Base-by-base conservation (phyloP, 2,329 filamentous ascomycete species). In the Malbranchea cinnamomea region DNA sequence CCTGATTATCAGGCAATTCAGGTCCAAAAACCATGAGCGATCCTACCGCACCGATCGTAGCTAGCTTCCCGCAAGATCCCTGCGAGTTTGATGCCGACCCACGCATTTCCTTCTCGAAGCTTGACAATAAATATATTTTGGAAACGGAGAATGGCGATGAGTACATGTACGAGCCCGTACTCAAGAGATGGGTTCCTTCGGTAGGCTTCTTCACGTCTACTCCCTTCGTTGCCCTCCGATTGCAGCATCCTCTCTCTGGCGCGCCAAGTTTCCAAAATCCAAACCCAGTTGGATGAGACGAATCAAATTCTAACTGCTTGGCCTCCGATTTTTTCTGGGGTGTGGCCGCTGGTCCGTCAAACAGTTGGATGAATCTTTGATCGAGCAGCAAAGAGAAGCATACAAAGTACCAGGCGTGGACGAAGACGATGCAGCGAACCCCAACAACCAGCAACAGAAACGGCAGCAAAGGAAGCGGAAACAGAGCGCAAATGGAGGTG, bases 71-170 rank as follows among this genome's bases (percentile, higher is more conserved):
- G 11, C 52, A 52, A 33, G 57, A 81, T 34, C 65, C 68, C 9
- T 65, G 69, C 33, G 68, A 78, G 27, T 91, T 92, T 50, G 74
- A 78, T 44, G 60, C 60, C 35, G 84, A 93, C 50, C 69, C 80
- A 16, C 78, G 85, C 43, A 80, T 93, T 47, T 87, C 82, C 4
- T 92, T 78, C 59, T 87, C 81, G n/a, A 79, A 71, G 49, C 64
- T 82, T 37, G 78, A 87, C 54, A 67, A 73, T 47, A 87, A 83
- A 50, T 87, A 77, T 59, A 71, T 89, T 31, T 72, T 89, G 5
- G 84, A 92, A 37, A 78, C 81, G 34, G 80, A 84, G 27, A 75
- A 89, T 49, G 83, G 82, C 30, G 69, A 73, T 37, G 85, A 93
- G 53, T 92, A 77, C 59, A 79, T 85, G 51, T 94, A 78, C 59